These are phyloP conservation scores for Boletus reticuloceps DNA, from an alignment of 768 basidiomycete species.

Conservation along the genomic window DNA sequence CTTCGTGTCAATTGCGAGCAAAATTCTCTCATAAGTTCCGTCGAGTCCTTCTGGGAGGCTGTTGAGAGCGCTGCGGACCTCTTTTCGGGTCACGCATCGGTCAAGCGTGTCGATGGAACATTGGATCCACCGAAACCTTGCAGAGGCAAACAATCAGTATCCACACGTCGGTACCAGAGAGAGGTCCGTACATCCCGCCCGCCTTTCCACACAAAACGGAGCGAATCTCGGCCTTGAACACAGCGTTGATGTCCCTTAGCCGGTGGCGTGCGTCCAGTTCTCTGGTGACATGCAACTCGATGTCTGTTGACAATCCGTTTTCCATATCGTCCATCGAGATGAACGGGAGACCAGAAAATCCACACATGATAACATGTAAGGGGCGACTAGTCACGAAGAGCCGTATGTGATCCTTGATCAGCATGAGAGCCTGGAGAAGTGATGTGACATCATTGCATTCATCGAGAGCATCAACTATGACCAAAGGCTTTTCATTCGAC, in stretches of 20 bases:
- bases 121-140: conserved; percentile 1
- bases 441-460: background rate
- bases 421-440: background rate
- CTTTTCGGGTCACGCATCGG: background rate
- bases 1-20: too few species aligned
- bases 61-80: too few species aligned
- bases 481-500: too few species aligned
- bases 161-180: background rate
- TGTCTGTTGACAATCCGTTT: background rate
- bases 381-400: background rate
- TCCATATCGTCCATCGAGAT: background rate
- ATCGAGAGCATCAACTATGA: conserved; percentile 1
- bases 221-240: background rate
- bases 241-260: background rate
- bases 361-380: background rate
- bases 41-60: too few species aligned
- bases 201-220: background rate
- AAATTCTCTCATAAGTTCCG: too few species aligned
- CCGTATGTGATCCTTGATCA: background rate
- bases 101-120: background rate
- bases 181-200: too few species aligned
- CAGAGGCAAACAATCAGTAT: background rate
- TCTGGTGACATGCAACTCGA: background rate
- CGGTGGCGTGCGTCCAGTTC: background rate
- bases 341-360: background rate